phyloP scores from a whole-genome alignment of 345 rosid species.

The Adansonia digitata region DNA sequence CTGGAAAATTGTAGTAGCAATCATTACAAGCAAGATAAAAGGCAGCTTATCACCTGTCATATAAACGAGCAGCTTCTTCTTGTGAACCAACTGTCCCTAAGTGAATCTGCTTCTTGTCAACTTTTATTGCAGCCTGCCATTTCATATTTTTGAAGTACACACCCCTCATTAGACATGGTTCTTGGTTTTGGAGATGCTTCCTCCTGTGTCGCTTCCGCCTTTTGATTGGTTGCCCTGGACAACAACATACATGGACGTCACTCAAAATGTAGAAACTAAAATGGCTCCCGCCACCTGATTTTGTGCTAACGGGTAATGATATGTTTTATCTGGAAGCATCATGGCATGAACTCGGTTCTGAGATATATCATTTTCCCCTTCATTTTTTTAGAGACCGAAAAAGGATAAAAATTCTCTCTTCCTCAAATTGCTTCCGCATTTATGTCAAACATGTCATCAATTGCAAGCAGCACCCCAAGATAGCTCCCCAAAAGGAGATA shows the following conservation, averaged over 20 bases:
- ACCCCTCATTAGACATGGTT: constrained; percentile 94
- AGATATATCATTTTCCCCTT: neutral
- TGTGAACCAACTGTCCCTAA: constrained; percentile 91
- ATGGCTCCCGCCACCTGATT: neutral
- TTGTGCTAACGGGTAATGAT: neutral
- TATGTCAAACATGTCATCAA: neutral
- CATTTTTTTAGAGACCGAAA: neutral
- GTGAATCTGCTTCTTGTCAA: constrained; percentile 93
- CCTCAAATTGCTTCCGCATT: neutral
- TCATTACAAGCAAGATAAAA: neutral
- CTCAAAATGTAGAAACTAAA: constrained; percentile 1
- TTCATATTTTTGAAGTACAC: constrained; percentile 98
- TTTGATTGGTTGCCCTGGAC: constrained; percentile 71
- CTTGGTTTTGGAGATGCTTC: constrained; percentile 80
- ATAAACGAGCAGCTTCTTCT: constrained; percentile 90
- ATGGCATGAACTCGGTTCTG: neutral
- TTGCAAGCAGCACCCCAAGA: neutral
- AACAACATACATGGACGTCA: constrained; percentile 7
- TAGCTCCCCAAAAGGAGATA: neutral
- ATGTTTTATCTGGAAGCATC: constrained; percentile 4
- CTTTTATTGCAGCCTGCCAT: constrained; percentile 99
- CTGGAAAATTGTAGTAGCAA: neutral
- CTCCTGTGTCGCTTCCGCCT: constrained; percentile 89
- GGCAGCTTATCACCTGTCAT: constrained; percentile 58
- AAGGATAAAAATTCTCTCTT: neutral